A percentile compares a stretch with the other conserved stretches of the same genome.
These are phyloP conservation scores for Russula vinacea DNA, from an alignment of 768 basidiomycete species.

Conservation along the genomic window DNA sequence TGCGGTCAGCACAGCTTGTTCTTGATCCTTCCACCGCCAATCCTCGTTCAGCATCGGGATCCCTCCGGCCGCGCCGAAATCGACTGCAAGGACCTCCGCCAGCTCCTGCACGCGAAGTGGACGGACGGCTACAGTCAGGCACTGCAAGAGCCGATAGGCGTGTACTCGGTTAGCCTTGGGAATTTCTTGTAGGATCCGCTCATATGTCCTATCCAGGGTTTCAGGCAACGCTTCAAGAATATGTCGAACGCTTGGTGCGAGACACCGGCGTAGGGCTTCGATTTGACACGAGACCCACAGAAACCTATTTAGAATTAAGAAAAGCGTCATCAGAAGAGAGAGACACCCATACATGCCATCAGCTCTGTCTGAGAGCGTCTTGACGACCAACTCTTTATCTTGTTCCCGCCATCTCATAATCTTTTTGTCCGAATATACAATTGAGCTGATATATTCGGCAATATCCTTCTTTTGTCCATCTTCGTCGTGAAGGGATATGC, in stretches of 20 bases:
- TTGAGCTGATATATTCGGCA: neutral
- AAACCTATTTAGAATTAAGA: neutral
- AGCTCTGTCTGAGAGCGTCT: neutral
- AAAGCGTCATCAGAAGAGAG: neutral
- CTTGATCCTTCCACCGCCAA: neutral
- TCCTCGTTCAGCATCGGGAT: neutral
- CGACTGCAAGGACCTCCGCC: neutral
- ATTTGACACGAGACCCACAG: neutral
- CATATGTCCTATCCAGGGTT: neutral
- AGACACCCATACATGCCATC: neutral
- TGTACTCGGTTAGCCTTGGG: neutral
- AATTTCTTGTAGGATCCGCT: neutral
- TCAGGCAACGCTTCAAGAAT: neutral
- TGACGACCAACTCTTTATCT: neutral
- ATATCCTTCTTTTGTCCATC: neutral
- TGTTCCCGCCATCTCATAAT: neutral
- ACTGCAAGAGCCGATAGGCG: neutral
- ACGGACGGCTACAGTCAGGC: neutral
- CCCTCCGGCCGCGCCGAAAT: neutral
- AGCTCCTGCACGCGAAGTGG: neutral
- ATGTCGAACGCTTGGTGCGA: neutral
- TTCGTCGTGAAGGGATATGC: constrained; percentile 3
- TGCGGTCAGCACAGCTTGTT: constrained; percentile 2
- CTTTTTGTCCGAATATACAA: neutral
- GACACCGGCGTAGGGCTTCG: neutral